Base-by-base conservation (phyloP, 2,329 filamentous ascomycete species). In the Penicillium sp. region DNA sequence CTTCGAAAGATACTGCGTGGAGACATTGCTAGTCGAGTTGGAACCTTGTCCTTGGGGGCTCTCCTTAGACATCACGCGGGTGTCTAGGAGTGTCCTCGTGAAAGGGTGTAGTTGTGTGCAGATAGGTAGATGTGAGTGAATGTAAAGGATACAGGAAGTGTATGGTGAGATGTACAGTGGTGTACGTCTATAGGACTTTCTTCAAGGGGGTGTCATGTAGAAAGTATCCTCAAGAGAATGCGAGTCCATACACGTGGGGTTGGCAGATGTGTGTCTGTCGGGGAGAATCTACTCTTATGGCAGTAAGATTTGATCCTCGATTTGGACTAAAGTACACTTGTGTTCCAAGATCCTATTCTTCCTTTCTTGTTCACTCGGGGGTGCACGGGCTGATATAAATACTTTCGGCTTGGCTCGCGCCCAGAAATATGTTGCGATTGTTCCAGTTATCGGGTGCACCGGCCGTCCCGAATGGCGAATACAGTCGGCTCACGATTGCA, bases 1-100 rank as follows among this genome's bases (percentile, higher is more conserved):
- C 27, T 76, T 74, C 7, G 83, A 81, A 32, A 90, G 71, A 29
- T 55, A 58, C 55, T 64, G 64, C 12, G 77, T 77, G 59, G 79
- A 80, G 18, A 27, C 46, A 50, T 56, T 59, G 10, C 26, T 26
- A n/a, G 52, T 33, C 39, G 49, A 46, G 46, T 42, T 48, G 21
- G 50, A 39, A 42, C 49, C 52, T 44, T 60, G 50, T n/a, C 23
- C 9, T 40, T 56, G 52, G 26, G 41, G 18, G 46, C 50, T 53
- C 39, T 62, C 60, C 53, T 52, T 46, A 44, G 61, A 62, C 61
- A 63, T 63, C 24, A 36, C 49, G 44, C 18, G 36, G 10, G 40
- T 33, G 21, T 45, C 36, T 30, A 37, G 29, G 41, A 32, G 40
- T 24, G 29, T 55, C 46, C 26, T 37, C 9, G 17, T 18, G 23